These are phyloP conservation scores for Pestalotiopsis sp. DNA, from an alignment of 2,329 filamentous ascomycete genomes.

Conservation along the genomic window DNA sequence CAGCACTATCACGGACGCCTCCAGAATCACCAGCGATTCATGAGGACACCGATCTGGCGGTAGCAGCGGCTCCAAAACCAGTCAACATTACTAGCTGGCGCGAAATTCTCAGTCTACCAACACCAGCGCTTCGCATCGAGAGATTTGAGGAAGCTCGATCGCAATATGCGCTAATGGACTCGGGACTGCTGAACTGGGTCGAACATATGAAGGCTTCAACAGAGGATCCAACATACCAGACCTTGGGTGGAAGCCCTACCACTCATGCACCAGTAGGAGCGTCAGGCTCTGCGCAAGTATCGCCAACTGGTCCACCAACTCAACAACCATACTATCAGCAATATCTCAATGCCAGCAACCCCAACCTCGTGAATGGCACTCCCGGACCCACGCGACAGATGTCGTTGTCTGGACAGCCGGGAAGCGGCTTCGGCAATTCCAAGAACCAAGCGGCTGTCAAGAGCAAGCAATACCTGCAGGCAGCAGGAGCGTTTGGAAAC, in stretches of 20 bases:
- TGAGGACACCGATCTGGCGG: constrained; percentile 18
- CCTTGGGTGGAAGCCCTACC: constrained; percentile 7
- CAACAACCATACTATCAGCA: constrained; percentile 60
- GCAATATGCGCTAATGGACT: constrained; percentile 72
- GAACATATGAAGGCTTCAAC: constrained; percentile 45
- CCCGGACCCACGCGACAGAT: constrained; percentile 25
- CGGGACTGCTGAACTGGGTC: constrained; percentile 70
- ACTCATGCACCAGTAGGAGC: constrained; percentile 4
- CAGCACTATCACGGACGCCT: constrained; percentile 24
- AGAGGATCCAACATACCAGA: constrained; percentile 43
- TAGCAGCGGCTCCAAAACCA: constrained; percentile 15
- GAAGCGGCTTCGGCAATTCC: constrained; percentile 54
- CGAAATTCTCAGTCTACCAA: constrained; percentile 74
- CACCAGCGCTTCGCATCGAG: constrained; percentile 68
- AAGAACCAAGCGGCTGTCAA: constrained; percentile 74
- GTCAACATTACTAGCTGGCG: constrained; percentile 63
- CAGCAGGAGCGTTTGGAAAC: constrained; percentile 86
- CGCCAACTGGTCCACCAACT: constrained; percentile 12
- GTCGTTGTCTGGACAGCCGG: constrained; percentile 38
- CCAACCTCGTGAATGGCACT: constrained; percentile 33
- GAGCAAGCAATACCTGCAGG: constrained; percentile 86
- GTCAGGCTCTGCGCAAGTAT: constrained; percentile 11
- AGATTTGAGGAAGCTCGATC: constrained; percentile 74
- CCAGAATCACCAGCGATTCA: constrained; percentile 17
- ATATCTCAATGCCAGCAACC: constrained; percentile 52